phyloP scores from a whole-genome alignment of 495 filamentous ascomycete species.

The Parathielavia appendiculata region DNA sequence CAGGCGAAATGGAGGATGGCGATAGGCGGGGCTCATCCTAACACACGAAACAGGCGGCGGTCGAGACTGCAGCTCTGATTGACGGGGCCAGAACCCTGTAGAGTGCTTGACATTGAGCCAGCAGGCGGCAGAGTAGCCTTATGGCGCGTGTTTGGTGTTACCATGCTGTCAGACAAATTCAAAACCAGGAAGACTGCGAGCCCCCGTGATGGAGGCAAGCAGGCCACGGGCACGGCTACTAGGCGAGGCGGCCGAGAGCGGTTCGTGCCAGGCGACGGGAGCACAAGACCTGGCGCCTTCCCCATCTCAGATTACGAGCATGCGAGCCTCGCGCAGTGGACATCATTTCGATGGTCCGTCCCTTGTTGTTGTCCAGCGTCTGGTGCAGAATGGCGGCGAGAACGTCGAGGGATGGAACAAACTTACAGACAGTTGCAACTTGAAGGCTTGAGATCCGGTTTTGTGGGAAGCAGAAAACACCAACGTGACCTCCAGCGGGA shows the following conservation, averaged over 20 bases:
- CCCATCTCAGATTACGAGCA: background rate
- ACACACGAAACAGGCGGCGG: slow-evolving; percentile 9
- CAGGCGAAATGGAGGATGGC: slow-evolving; percentile 7
- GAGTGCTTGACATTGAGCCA: slow-evolving; percentile 3
- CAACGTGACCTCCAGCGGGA: too few species aligned
- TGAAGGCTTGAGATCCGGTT: too few species aligned
- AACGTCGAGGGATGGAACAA: too few species aligned
- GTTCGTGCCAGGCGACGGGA: too few species aligned
- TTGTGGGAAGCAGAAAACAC: too few species aligned
- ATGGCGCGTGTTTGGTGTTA: slow-evolving; percentile 7
- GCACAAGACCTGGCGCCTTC: background rate
- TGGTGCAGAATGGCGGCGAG: too few species aligned
- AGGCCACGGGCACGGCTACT: background rate
- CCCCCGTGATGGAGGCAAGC: background rate
- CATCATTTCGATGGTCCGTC: slow-evolving; percentile 4
- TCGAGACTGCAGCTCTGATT: slow-evolving; percentile 7
- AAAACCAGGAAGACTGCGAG: background rate
- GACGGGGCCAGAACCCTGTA: background rate
- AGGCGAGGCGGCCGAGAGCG: too few species aligned
- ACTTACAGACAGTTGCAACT: too few species aligned
- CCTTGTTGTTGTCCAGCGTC: background rate
- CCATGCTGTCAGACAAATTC: slow-evolving; percentile 5
- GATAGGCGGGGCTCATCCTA: slow-evolving; percentile 6
- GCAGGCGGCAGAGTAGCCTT: background rate
- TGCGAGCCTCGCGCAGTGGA: slow-evolving; percentile 12